Percentiles rank a stretch among this genome's conserved stretches.
Conservation (phyloP, 768 basidiomycete species). For the Lactarius akahatsu region DNA sequence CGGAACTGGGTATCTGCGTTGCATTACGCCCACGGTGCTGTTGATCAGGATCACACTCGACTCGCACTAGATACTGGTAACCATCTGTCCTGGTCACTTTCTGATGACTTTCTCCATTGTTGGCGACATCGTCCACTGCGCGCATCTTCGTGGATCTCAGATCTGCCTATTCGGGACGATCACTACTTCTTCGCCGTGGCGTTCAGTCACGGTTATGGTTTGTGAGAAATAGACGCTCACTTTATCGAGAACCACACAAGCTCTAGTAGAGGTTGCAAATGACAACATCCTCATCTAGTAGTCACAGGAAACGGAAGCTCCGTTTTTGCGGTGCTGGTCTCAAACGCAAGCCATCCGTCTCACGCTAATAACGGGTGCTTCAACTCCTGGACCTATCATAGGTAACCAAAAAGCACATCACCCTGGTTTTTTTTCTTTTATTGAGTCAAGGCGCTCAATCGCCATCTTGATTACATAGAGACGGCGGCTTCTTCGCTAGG, state of each 20-base stretch:
- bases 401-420: conserved; percentile 2
- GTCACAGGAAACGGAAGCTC: not conserved
- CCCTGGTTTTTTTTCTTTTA: not conserved
- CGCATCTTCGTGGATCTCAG: not conserved
- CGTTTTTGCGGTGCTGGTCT: not conserved
- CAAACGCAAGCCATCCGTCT: not conserved
- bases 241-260: not conserved
- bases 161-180: not conserved
- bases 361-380: conserved; percentile 9
- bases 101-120: not conserved
- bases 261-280: not conserved
- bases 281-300: conserved; percentile 3
- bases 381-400: not conserved
- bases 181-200: not conserved
- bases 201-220: not conserved
- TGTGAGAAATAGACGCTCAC: not conserved
- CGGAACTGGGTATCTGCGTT: not conserved
- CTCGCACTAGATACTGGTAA: conserved; percentile 6
- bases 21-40: not conserved
- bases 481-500: not conserved
- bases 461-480: not conserved
- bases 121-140: not conserved
- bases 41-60: conserved; percentile 5
- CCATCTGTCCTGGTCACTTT: conserved; percentile 2
- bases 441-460: not conserved